phyloP scores from a whole-genome alignment of 768 basidiomycete species.

The Leccinum imitatum region DNA sequence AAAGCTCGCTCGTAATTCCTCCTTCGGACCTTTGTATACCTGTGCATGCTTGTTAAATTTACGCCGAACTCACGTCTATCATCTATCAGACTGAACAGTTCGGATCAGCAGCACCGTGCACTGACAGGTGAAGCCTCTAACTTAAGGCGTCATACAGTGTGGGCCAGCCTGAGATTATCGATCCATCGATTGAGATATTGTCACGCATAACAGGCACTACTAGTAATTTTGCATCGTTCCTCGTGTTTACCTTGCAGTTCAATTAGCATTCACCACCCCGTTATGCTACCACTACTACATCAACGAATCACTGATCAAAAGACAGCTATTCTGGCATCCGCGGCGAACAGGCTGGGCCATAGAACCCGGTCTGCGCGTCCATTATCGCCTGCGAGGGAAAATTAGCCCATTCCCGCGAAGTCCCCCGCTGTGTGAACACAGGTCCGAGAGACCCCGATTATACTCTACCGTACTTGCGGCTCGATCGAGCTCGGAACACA shows the following conservation, averaged over 20 bases:
- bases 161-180: background rate
- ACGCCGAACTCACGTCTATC: background rate
- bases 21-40: background rate
- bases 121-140: background rate
- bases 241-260: constrained; percentile 62
- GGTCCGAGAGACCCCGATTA: constrained; percentile 51
- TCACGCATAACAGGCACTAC: constrained; percentile 2
- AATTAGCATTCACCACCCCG: background rate
- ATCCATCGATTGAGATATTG: constrained; percentile 2
- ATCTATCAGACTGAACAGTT: background rate
- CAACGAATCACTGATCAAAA: background rate
- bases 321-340: constrained; percentile 35
- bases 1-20: constrained; percentile 13
- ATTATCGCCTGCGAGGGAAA: constrained; percentile 46
- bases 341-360: constrained; percentile 50
- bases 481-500: constrained; percentile 54
- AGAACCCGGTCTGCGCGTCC: constrained; percentile 41
- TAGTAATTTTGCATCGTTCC: constrained; percentile 50
- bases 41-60: background rate
- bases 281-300: constrained; percentile 42
- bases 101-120: background rate
- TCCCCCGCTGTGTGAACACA: constrained; percentile 32
- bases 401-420: background rate
- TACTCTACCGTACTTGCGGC: constrained; percentile 35
- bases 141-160: background rate